Conservation (phyloP, 2,329 filamentous ascomycete genomes). For the Botrytis porri region DNA sequence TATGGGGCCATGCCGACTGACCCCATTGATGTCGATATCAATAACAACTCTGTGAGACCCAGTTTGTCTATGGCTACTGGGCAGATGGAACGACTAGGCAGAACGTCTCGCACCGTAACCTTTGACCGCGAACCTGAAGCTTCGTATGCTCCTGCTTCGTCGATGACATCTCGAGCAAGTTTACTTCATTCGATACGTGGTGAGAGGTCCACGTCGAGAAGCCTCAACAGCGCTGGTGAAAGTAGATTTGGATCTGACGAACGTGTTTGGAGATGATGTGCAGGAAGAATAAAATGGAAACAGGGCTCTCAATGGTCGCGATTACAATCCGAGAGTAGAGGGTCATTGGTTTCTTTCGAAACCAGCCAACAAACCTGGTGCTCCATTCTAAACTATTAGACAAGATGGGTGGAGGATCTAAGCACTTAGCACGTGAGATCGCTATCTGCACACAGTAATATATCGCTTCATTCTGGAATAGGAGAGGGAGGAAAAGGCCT, state of each 20-base stretch:
- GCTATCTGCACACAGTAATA: not conserved
- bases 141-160: not conserved
- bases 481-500: not conserved
- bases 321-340: no score
- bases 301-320: not conserved
- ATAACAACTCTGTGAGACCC: not conserved
- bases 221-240: no score
- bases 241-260: not conserved
- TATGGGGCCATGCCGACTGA: not conserved
- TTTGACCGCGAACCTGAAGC: not conserved
- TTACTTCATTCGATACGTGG: not conserved
- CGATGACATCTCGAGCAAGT: not conserved
- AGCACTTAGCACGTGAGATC: not conserved
- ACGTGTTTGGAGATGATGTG: not conserved
- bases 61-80: not conserved
- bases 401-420: not conserved
- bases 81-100: not conserved
- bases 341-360: not conserved
- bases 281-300: not conserved
- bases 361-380: not conserved
- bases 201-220: not conserved
- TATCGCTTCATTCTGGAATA: not conserved
- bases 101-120: not conserved
- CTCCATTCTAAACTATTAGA: not conserved
- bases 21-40: not conserved